phyloP scores from a whole-genome alignment of 345 rosid genomes.

The Dipteronia dyeriana region DNA sequence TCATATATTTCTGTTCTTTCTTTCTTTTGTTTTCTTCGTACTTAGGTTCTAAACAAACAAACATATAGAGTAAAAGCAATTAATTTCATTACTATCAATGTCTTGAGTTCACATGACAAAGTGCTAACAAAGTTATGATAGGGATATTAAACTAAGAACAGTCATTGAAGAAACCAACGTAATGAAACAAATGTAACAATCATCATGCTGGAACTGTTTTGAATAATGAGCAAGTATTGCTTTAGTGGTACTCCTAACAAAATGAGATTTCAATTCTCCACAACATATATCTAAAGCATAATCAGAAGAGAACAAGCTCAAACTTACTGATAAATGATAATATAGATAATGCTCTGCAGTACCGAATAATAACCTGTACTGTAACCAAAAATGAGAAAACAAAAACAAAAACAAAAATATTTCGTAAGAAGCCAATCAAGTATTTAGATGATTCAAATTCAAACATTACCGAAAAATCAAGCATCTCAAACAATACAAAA shows the following conservation, averaged over 20 bases:
- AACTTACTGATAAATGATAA: conserved; percentile 42
- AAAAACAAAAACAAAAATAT: background rate
- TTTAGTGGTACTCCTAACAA: background rate
- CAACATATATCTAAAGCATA: background rate
- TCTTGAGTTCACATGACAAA: background rate
- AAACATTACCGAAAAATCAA: background rate
- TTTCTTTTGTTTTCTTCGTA: background rate
- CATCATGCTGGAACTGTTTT: background rate
- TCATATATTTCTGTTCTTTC: background rate
- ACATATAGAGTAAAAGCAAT: background rate
- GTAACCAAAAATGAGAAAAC: background rate
- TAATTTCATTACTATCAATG: background rate
- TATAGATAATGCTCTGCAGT: background rate
- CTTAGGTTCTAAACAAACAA: conserved; percentile 5
- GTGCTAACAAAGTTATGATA: background rate
- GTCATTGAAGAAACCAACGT: background rate
- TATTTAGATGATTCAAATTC: background rate
- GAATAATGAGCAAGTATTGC: background rate
- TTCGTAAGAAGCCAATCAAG: background rate
- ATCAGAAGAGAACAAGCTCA: background rate
- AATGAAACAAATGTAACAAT: background rate
- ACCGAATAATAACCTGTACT: conserved; percentile 19
- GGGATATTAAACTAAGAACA: background rate
- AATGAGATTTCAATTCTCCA: conserved; percentile 7
- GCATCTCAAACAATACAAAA: background rate